Evolutionary conservation across 805 yeast species (phyloP).

Genomic region (Kazachstania africana): DNA sequence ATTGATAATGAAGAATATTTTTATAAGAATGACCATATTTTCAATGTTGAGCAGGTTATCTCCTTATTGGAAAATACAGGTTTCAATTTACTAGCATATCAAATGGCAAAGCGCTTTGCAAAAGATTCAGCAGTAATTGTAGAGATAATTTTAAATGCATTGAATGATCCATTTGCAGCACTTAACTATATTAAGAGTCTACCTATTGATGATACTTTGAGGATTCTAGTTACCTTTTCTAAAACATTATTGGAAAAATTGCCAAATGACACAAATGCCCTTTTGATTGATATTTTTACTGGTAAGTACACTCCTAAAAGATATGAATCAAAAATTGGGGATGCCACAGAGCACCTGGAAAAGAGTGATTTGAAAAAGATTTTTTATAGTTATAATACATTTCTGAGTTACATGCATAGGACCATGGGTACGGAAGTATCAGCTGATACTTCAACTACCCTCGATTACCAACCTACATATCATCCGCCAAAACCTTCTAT

Average conservation of each 20-base stretch:
- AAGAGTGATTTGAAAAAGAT: conserved; percentile 18
- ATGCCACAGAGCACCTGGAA: neutral
- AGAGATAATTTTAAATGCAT: conserved; percentile 57
- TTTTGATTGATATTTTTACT: conserved; percentile 79
- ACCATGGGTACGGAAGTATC: conserved; percentile 10
- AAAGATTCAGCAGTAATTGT: conserved; percentile 68
- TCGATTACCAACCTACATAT: conserved; percentile 45
- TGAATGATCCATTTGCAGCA: conserved; percentile 48
- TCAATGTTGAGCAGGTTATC: conserved; percentile 60
- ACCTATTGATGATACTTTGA: conserved; percentile 62
- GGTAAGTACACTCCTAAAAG: conserved; percentile 55
- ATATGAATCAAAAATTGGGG: conserved; percentile 3
- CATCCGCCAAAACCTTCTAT: conserved; percentile 85
- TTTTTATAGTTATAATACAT: conserved; percentile 44
- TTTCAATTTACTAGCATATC: conserved; percentile 53
- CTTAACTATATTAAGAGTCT: conserved; percentile 56
- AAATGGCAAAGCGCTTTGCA: conserved; percentile 49
- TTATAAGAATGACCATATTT: conserved; percentile 25
- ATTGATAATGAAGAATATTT: conserved; percentile 28
- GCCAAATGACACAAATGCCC: conserved; percentile 73
- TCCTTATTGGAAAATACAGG: conserved; percentile 63
- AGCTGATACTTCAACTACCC: conserved; percentile 2
- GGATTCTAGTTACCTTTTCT: conserved; percentile 58
- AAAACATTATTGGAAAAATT: conserved; percentile 49
- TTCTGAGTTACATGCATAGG: conserved; percentile 41